Base-by-base conservation (phyloP, 2,329 filamentous ascomycete genomes). In the Venturiaceae sp. region DNA sequence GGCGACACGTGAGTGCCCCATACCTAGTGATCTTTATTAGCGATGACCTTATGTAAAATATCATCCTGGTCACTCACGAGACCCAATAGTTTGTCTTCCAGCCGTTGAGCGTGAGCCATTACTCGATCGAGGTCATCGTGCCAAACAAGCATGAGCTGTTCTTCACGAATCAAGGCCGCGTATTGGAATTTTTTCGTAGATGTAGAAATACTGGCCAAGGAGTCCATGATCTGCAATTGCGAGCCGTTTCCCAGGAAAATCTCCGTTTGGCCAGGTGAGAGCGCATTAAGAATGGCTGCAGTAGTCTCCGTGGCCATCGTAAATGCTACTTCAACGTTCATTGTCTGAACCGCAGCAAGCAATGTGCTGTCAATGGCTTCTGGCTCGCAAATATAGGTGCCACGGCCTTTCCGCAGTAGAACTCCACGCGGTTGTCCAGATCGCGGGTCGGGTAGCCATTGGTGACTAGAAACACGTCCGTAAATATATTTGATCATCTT, bases 301-400 rank as follows among this genome's bases (percentile, higher is more conserved):
- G 76, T 76, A 58, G 77, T 76, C 52, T 77, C 72, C 1, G 75
- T 75, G 11, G 72, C 74, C 73, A 80, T 77, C 13, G 78, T 79
- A 59, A 79, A 70, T 16, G 75, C 76, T 34, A 78, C 75, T 14
- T 70, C 68, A 21, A 76, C 69, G 61, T 78, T 77, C 58, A 80
- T 70, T 54, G 71, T 71, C 55, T 73, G 71, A 7, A 77, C 72
- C 7, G 76, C 75, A 5, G 65, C 71, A 9, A 76, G 64, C 6
- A 79, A 67, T 13, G 69, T 62, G 14, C 67, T 67, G 50, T 73
- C 66, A 11, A 77, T 60, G 6, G 66, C 64, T 26, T 72, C 66
- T 0, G 77, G 77, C 46, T 75, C 71, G 16, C 71, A 69, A 28
- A 75, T 67, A 60, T 77, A 78, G 30, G 67, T 67, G 53, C 73